phyloP scores from a whole-genome alignment of 2,329 filamentous ascomycete species.

The Xylaria sp. region DNA sequence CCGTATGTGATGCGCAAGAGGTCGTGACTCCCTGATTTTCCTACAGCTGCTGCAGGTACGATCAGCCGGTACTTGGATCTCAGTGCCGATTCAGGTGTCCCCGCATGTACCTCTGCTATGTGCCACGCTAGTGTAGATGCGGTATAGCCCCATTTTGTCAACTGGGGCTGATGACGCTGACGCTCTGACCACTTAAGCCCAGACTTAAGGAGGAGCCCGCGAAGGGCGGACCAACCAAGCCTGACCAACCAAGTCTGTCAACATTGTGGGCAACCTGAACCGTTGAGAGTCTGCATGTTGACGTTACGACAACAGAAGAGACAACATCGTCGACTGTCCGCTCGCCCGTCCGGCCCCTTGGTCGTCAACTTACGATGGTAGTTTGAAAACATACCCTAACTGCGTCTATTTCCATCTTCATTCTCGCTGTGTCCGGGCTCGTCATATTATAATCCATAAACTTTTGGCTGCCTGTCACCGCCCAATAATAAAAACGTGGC shows the following conservation, averaged over 20 bases:
- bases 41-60: too few species aligned
- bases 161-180: not conserved
- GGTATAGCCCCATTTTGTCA: not conserved
- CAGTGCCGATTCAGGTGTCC: too few species aligned
- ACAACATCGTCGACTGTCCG: slow-evolving; percentile 1
- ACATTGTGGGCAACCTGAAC: not conserved
- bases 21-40: too few species aligned
- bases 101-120: not conserved
- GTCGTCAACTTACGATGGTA: slow-evolving; percentile 8
- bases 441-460: not conserved
- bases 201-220: not conserved
- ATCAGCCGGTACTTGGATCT: too few species aligned
- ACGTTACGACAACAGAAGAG: slow-evolving; percentile 2
- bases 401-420: not conserved
- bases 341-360: not conserved
- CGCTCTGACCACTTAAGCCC: slow-evolving; percentile 11
- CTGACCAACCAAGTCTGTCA: not conserved
- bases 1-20: not conserved
- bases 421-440: not conserved
- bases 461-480: slow-evolving; percentile 16
- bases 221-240: not conserved
- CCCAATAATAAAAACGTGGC: slow-evolving; percentile 20
- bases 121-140: not conserved
- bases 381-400: slow-evolving; percentile 6
- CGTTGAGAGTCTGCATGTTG: not conserved